Percentiles rank a stretch among this genome's conserved stretches.
phyloP scores from a whole-genome alignment of 441 rosid genomes.

The Arabidopsis hybrid region DNA sequence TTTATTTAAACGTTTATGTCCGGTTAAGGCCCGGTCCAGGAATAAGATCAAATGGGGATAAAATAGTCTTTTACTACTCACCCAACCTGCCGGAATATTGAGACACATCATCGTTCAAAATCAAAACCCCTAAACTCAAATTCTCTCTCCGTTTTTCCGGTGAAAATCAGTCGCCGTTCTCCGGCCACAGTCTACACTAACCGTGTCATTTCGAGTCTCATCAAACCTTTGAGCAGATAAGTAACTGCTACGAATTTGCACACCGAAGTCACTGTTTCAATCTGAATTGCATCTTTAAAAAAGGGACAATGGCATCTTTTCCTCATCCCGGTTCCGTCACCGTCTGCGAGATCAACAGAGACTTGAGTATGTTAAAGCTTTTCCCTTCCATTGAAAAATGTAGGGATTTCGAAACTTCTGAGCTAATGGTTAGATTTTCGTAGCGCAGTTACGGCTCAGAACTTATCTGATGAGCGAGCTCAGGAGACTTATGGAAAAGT shows the following conservation, averaged over 20 bases:
- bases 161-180: slow-evolving; percentile 7
- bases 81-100: too few relatives aligned
- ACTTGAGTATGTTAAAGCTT: slow-evolving; percentile 58
- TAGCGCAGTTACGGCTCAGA: slow-evolving; percentile 69
- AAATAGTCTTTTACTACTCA: too few relatives aligned
- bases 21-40: too few relatives aligned
- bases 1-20: background rate
- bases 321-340: slow-evolving; percentile 88
- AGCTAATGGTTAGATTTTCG: slow-evolving; percentile 16
- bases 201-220: background rate
- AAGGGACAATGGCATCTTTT: slow-evolving; percentile 71
- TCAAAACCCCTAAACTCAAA: background rate
- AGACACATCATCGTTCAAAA: too few relatives aligned
- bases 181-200: background rate
- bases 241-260: background rate
- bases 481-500: slow-evolving; percentile 80
- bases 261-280: background rate
- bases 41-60: too few relatives aligned
- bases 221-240: background rate
- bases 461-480: slow-evolving; percentile 75
- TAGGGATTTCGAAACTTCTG: slow-evolving; percentile 26
- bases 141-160: slow-evolving; percentile 35
- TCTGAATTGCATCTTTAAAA: background rate
- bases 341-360: slow-evolving; percentile 93
- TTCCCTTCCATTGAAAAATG: background rate